Conservation (phyloP, 1,284 basidiomycete genomes). For the Ustilago esculenta region DNA sequence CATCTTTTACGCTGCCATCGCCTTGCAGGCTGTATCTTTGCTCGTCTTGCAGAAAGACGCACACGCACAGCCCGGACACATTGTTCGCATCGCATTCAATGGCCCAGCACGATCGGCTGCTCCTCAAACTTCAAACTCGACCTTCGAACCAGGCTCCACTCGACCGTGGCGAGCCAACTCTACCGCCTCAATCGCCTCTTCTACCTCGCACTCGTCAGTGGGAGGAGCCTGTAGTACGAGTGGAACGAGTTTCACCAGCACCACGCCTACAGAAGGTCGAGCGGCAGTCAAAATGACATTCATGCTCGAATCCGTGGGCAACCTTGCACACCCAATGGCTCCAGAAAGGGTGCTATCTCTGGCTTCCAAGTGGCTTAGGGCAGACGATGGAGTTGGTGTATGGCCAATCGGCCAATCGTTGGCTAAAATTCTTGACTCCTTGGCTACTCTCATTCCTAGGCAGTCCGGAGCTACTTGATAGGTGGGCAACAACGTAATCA, state of each 20-base stretch:
- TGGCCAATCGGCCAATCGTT: constrained; percentile 24
- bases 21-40: constrained; percentile 14
- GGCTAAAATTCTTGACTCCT: constrained; percentile 23
- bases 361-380: constrained; percentile 15
- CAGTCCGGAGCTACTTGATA: too few species aligned
- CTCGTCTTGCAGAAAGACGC: constrained; percentile 7
- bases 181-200: neutral
- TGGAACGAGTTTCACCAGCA: neutral
- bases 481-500: too few species aligned
- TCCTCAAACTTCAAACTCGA: neutral
- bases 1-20: constrained; percentile 22
- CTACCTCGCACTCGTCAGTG: constrained; percentile 10
- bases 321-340: constrained; percentile 11
- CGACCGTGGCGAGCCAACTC: neutral
- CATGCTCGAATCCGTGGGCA: constrained; percentile 73
- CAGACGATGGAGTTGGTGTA: constrained; percentile 7
- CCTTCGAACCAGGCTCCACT: neutral
- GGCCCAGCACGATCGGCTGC: constrained; percentile 1
- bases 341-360: constrained; percentile 8
- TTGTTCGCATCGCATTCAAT: constrained; percentile 13
- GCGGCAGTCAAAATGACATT: constrained; percentile 69
- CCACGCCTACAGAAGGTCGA: neutral
- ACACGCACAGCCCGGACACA: neutral
- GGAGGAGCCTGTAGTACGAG: constrained; percentile 3
- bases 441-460: constrained; percentile 6